These are phyloP conservation scores for Hypoxylon fragiforme DNA, from an alignment of 495 filamentous ascomycete species.

Conservation along the genomic window DNA sequence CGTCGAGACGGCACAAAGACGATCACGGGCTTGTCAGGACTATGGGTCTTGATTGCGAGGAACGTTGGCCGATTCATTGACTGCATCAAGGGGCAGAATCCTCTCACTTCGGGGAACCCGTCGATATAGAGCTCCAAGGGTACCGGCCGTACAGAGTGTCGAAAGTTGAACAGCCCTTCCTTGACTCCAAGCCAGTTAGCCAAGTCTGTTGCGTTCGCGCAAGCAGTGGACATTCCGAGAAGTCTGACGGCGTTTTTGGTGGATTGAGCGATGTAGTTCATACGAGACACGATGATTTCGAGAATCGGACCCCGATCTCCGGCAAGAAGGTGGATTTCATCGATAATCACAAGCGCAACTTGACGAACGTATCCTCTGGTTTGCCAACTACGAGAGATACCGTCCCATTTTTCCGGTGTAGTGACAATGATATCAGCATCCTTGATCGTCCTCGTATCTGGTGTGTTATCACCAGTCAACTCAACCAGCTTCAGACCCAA, in stretches of 20 bases:
- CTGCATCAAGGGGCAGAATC: conserved; percentile 98
- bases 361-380: conserved; percentile 93
- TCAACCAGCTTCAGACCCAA: conserved; percentile 93
- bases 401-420: conserved; percentile 99
- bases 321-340: conserved; percentile 96
- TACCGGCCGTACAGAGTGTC: conserved; percentile 95
- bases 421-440: conserved; percentile 98
- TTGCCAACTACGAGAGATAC: conserved; percentile 98
- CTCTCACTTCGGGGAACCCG: conserved; percentile 91
- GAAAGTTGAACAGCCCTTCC: conserved; percentile 95
- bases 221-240: conserved; percentile 97
- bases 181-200: conserved; percentile 98
- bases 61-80: conserved; percentile 99
- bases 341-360: conserved; percentile 95
- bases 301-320: conserved; percentile 96
- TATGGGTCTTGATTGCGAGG: conserved; percentile 93
- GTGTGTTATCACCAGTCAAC: conserved; percentile 96
- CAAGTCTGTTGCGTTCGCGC: conserved; percentile 91
- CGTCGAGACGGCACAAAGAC: conserved; percentile 96
- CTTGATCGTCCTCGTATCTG: conserved; percentile 90
- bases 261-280: conserved; percentile 98
- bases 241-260: conserved; percentile 84
- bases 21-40: conserved; percentile 94
- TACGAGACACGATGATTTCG: conserved; percentile 98
- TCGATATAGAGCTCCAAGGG: conserved; percentile 96